These are phyloP conservation scores for Myriosclerotinia scirpicola DNA, from an alignment of 2,329 filamentous ascomycete genomes.

Conservation along the genomic window DNA sequence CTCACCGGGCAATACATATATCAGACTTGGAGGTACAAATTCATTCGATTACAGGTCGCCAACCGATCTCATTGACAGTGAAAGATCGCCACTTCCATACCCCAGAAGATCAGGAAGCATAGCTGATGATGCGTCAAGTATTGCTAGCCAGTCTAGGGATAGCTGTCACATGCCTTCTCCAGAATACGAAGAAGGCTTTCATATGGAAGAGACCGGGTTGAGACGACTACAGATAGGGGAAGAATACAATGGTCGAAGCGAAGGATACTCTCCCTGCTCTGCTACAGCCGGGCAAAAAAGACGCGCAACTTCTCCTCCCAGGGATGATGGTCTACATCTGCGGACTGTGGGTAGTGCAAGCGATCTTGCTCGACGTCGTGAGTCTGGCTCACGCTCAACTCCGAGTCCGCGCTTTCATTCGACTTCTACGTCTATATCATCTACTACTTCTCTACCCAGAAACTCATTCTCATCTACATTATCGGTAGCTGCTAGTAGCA, in stretches of 20 bases:
- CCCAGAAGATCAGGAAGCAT: constrained; percentile 46
- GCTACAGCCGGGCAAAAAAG: constrained; percentile 57
- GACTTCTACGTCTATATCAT: constrained; percentile 62
- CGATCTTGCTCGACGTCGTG: constrained; percentile 41
- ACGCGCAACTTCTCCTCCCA: constrained; percentile 60
- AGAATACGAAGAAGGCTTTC: constrained; percentile 46
- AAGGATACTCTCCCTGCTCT: constrained; percentile 37
- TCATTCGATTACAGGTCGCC: constrained; percentile 38
- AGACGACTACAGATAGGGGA: constrained; percentile 51
- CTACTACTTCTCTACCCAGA: constrained; percentile 61
- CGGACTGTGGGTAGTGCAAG: constrained; percentile 40
- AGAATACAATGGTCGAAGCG: constrained; percentile 46
- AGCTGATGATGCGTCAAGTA: constrained; percentile 52
- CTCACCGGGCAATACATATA: constrained; percentile 36
- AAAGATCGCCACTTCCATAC: constrained; percentile 38
- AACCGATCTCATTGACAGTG: constrained; percentile 37
- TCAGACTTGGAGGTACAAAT: constrained; percentile 30
- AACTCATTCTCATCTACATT: constrained; percentile 63
- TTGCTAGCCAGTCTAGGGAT: constrained; percentile 54
- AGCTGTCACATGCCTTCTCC: constrained; percentile 55
- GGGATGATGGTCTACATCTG: constrained; percentile 47
- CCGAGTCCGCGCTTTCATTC: constrained; percentile 56
- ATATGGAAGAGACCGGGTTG: constrained; percentile 54
- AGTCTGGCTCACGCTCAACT: constrained; percentile 55
- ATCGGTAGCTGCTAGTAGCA: constrained; percentile 60